Evolutionary conservation across 345 rosid species (phyloP), one percentile per base, ranked within the genome.

Genomic region (Eucalyptus sideroxylon): DNA sequence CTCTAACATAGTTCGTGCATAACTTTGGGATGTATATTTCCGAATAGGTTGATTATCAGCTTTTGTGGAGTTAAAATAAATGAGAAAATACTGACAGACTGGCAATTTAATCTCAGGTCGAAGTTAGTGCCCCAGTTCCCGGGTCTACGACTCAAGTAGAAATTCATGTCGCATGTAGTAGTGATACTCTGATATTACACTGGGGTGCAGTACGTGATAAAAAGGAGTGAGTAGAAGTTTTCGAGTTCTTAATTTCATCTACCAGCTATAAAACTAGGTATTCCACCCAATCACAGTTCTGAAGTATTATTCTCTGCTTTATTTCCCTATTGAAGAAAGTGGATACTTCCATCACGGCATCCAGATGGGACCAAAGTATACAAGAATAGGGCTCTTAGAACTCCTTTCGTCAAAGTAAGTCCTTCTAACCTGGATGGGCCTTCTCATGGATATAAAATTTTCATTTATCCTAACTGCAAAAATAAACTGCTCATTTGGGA

Each of bases 361-460:
- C 99, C 99, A 23, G 94, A 96, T 89, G 99, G 98, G 91, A 96
- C 97, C 86, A 93, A 90, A 94, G 94, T 92, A 91, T 93, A 97
- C 91, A 97, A 98, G 94, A 95, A 97, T 90, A 96, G 95, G 93
- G 99, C 99, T 56, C 97, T 98, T 85, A 94, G 99, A 94, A 94
- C 96, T 91, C 98, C 99, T 87, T 97, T 98, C 88, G 93, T 94
- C 45, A 94, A 94, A 91, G 99, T 97, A 93, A 90, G 96, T 91
- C 81, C 72, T 80, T 37, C 16, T 40, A 81, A 21, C 55, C 49
- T 19, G 67, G 10, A 80, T 34, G 47, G 42, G 26, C 55, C 24
- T 88, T 88, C 83, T 77, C 45, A 77, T 37, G 83, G 15, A 37
- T 37, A 77, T 77, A 77, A 37, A 77, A 19, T 77, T 37, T 40